Evolutionary conservation across 2,329 filamentous ascomycete species (phyloP), one percentile per base, ranked within the genome.

Genomic region (Diaporthe australafricana): DNA sequence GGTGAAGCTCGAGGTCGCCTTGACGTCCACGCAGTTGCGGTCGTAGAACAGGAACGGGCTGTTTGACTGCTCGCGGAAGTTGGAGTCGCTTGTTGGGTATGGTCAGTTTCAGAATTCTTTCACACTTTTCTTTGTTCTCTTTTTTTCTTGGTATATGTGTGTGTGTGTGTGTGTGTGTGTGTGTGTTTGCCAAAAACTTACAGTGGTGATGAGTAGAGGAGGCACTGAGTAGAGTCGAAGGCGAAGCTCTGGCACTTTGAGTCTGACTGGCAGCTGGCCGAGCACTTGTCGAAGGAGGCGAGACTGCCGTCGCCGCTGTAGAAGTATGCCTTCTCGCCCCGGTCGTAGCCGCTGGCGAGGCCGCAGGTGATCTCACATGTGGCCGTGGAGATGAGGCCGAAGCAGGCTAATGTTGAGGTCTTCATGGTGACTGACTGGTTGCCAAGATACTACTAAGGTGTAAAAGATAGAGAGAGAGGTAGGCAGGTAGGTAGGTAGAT

Each of bases 31-130:
- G 32, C 72, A 73, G 70, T 72, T 48, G 56, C 72, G 72, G 65
- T 73, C 72, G 57, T 72, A 73, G 52, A 73, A 73, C 14, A 73
- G 57, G 40, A 55, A 73, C 3, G 72, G 72, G 48, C 69, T 72
- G 42, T 69, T 57, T n/a, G 63, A 27, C 38, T 73, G 72, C 16
- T 56, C 2, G 42, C 72, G 72, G 57, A 73, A 73, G 35, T 73
- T 72, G 38, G 48, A 45, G 35, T 73, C 65, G 5, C 70, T 73
- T n/a, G n/a, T 35, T 17, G n/a, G 9, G 8, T 5, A 4, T 1
- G 3, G 17, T 65, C 47, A 63, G 66, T 14, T 11, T 45, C n/a
- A 5, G 25, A 38, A 20, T 4, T 45, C 8, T 40, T 4, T 25
- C 20, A n/a, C 8, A 27, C 22, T 45, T 45, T 35, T 9, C n/a